phyloP scores from a whole-genome alignment of 1,284 basidiomycete genomes.

The Bjerkandera adusta region DNA sequence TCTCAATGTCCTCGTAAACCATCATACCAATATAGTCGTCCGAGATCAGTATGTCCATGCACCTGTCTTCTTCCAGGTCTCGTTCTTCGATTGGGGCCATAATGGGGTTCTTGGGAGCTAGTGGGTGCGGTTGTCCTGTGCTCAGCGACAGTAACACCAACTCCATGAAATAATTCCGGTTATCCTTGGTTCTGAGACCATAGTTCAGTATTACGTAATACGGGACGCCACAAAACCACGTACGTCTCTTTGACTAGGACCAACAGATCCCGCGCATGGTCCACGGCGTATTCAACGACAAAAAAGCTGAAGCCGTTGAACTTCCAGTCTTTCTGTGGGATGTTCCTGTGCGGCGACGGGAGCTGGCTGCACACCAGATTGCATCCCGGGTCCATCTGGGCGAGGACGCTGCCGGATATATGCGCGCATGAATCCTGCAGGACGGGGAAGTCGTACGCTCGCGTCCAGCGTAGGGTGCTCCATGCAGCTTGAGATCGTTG shows the following conservation, averaged over 20 bases:
- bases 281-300: slow-evolving; percentile 1
- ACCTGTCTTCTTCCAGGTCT: not conserved
- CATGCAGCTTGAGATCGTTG: not conserved
- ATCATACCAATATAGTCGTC: slow-evolving; percentile 3
- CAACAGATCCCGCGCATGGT: slow-evolving; percentile 2
- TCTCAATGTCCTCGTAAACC: not conserved
- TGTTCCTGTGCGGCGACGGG: not conserved
- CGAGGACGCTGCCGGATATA: slow-evolving; percentile 2
- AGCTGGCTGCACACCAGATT: not conserved
- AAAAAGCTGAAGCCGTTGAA: not conserved
- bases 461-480: not conserved
- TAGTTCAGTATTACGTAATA: not conserved
- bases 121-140: not conserved
- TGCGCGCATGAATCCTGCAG: slow-evolving; percentile 1
- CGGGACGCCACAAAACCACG: not conserved
- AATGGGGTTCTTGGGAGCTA: not conserved
- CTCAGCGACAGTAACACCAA: not conserved
- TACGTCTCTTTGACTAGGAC: slow-evolving; percentile 5
- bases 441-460: not conserved
- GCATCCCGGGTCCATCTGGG: not conserved
- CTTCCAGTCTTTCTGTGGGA: not conserved
- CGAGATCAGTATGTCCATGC: slow-evolving; percentile 2
- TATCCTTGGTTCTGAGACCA: not conserved
- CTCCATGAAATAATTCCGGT: not conserved
- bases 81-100: not conserved